Evolutionary conservation across 2,329 filamentous ascomycete genomes (phyloP).

Genomic region (Colletotrichum zoysiae): DNA sequence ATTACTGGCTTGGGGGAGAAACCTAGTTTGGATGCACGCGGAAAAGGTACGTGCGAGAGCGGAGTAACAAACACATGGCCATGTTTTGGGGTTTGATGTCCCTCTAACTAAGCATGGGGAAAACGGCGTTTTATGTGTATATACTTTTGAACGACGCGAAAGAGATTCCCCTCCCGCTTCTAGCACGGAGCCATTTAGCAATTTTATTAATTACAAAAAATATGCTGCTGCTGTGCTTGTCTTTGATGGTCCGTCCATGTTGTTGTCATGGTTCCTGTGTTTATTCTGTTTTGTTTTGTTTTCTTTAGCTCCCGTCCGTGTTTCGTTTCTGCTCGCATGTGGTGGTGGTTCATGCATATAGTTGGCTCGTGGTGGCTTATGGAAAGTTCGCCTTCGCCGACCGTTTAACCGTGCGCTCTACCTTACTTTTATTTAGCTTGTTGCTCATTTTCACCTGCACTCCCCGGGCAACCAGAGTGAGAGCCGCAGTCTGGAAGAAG

Average conservation of each 20-base stretch:
- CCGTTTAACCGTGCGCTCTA: conserved; percentile 17
- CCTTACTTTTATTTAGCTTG: conserved; percentile 8
- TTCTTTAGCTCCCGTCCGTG: background rate
- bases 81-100: conserved; percentile 12
- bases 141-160: conserved; percentile 39
- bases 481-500: conserved; percentile 1
- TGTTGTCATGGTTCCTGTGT: background rate
- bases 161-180: conserved; percentile 28
- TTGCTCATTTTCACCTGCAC: background rate
- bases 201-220: conserved; percentile 23
- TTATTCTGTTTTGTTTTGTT: background rate
- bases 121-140: conserved; percentile 41
- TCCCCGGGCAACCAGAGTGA: conserved; percentile 10
- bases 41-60: background rate
- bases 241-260: background rate
- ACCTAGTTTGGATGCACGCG: conserved; percentile 2
- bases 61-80: background rate
- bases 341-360: background rate
- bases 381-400: conserved; percentile 6
- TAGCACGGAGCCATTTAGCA: conserved; percentile 16
- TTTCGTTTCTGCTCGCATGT: background rate
- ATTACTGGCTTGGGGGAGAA: conserved; percentile 11
- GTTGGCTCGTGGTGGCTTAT: conserved; percentile 13
- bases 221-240: background rate
- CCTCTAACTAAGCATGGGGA: conserved; percentile 11